A percentile compares a stretch with the other conserved stretches of the same genome.
Evolutionary conservation across 2,329 filamentous ascomycete genomes (phyloP).

Genomic region (Tolypocladium sp.): DNA sequence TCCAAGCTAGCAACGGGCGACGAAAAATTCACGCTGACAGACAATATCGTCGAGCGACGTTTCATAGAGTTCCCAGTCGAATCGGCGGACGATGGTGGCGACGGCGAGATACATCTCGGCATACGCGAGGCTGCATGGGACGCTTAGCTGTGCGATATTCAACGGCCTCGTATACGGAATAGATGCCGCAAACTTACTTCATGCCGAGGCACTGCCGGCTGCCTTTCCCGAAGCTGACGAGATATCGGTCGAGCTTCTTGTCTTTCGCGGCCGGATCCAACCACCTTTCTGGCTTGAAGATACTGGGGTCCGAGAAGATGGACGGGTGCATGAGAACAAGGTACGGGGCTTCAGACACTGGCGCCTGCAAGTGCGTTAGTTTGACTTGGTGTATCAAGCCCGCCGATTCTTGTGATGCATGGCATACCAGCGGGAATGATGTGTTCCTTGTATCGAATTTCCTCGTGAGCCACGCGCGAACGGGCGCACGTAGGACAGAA

Average conservation of each 20-base stretch:
- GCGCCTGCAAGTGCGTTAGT: neutral
- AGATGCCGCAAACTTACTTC: neutral
- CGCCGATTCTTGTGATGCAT: too few species aligned
- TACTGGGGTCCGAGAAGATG: conserved; percentile 2
- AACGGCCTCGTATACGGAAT: too few species aligned
- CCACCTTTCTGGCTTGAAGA: conserved; percentile 1
- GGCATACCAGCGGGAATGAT: conserved; percentile 7
- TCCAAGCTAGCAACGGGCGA: conserved; percentile 9
- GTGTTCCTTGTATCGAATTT: conserved; percentile 4
- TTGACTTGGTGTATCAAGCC: neutral
- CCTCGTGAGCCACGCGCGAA: conserved; percentile 3
- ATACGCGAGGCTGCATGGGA: conserved; percentile 1
- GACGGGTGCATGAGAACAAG: conserved; percentile 7
- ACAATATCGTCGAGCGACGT: conserved; percentile 5
- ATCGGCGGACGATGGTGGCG: conserved; percentile 3
- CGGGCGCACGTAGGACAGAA: neutral
- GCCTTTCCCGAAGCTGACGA: conserved; percentile 2
- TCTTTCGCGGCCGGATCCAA: neutral
- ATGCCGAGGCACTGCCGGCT: conserved; percentile 5
- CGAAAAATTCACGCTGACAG: conserved; percentile 6
- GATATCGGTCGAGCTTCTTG: neutral
- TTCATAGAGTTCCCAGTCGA: conserved; percentile 7
- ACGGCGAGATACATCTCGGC: conserved; percentile 5
- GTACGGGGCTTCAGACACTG: conserved; percentile 7
- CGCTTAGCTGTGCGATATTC: too few species aligned